Evolutionary conservation across 192 early-diverging fungal species (phyloP).

Genomic region (Polychytrium aggregatum): DNA sequence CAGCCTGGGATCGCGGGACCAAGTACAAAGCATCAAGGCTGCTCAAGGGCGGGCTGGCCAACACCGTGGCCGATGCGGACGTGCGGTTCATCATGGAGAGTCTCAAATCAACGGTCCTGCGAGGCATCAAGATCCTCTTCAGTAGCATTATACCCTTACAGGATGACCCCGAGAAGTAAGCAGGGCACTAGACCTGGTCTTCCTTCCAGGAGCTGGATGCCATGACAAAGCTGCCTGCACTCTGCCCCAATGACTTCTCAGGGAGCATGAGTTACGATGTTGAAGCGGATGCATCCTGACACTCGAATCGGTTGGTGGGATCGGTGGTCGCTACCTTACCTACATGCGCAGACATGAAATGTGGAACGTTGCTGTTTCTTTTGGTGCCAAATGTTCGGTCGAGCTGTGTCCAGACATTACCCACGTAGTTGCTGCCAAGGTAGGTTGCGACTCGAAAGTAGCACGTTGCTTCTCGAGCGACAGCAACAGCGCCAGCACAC

Average conservation of each 20-base stretch:
- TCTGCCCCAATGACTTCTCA: not conserved
- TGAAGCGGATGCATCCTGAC: not conserved
- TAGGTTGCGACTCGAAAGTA: constrained; percentile 12
- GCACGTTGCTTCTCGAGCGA: not conserved
- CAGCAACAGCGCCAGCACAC: not conserved
- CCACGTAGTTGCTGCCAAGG: constrained; percentile 80
- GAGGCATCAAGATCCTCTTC: constrained; percentile 63
- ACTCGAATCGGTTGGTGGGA: not conserved
- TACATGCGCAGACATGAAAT: constrained; percentile 44
- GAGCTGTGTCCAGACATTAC: constrained; percentile 58
- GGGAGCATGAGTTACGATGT: not conserved
- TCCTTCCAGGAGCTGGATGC: not conserved
- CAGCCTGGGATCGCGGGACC: constrained; percentile 12
- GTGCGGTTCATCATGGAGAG: constrained; percentile 43
- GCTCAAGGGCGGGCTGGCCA: not conserved
- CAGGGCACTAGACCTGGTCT: no score
- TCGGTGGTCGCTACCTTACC: not conserved
- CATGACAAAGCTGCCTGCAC: not conserved
- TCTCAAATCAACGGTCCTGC: constrained; percentile 52
- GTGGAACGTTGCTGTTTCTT: constrained; percentile 66
- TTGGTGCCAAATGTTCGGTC: constrained; percentile 68
- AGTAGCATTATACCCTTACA: constrained; percentile 68
- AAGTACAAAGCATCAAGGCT: not conserved
- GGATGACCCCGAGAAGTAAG: constrained; percentile 24
- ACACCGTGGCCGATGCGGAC: constrained; percentile 9